These are phyloP conservation scores for Ophiostoma himal-ulmi DNA, from an alignment of 2,329 filamentous ascomycete genomes.

Conservation along the genomic window DNA sequence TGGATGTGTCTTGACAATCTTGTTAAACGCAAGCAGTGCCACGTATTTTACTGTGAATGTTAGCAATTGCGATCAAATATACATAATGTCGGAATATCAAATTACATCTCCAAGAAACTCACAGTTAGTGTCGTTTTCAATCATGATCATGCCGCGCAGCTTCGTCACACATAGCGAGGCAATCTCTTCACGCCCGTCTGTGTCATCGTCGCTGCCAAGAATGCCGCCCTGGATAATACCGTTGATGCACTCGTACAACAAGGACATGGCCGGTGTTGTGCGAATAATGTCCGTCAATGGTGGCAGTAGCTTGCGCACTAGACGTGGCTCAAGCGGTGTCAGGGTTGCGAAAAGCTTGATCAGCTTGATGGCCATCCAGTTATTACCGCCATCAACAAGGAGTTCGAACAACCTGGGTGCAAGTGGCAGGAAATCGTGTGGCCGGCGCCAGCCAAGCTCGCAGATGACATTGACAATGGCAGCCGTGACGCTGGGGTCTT, in stretches of 20 bases:
- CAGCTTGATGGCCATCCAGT: conserved; percentile 99
- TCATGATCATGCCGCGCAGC: conserved; percentile 85
- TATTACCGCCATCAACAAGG: conserved; percentile 85
- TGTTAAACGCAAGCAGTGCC: conserved; percentile 88
- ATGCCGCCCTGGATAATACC: conserved; percentile 97
- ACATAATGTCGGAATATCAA: neutral
- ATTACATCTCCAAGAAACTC: conserved; percentile 34
- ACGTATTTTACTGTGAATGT: conserved; percentile 84
- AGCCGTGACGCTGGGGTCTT: conserved; percentile 89
- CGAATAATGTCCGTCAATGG: conserved; percentile 89
- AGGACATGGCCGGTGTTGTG: conserved; percentile 94
- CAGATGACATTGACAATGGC: conserved; percentile 96
- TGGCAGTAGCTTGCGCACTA: conserved; percentile 85
- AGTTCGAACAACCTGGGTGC: conserved; percentile 90
- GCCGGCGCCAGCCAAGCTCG: conserved; percentile 88
- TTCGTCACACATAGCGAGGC: conserved; percentile 89
- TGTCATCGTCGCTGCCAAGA: conserved; percentile 68
- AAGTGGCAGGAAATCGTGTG: conserved; percentile 86
- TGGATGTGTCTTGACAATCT: conserved; percentile 84
- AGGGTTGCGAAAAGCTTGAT: conserved; percentile 98
- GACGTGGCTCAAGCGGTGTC: conserved; percentile 82
- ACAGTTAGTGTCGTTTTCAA: conserved; percentile 91
- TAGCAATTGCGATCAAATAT: neutral
- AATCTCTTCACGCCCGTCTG: conserved; percentile 81
- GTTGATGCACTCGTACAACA: conserved; percentile 97